phyloP scores from a whole-genome alignment of 768 basidiomycete species.

The Phaeotremella fagi region DNA sequence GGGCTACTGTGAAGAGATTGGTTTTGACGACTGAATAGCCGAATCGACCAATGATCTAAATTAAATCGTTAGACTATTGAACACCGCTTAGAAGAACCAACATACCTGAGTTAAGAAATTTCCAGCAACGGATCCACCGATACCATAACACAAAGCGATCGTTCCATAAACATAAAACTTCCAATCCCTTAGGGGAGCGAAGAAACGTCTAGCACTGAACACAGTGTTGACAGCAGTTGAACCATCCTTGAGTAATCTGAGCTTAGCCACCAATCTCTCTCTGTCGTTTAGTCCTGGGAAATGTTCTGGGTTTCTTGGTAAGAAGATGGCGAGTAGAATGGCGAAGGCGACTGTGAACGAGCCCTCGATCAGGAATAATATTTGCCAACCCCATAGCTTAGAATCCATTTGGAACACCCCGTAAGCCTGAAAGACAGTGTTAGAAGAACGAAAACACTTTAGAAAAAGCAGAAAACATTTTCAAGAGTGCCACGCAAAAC shows the following conservation, averaged over 20 bases:
- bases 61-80: too few species aligned
- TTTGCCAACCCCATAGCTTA: constrained; percentile 55
- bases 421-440: too few species aligned
- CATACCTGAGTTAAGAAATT: constrained; percentile 59
- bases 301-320: constrained; percentile 9
- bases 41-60: constrained; percentile 53
- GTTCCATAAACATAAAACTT: constrained; percentile 20
- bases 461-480: too few species aligned
- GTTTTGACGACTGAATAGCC: constrained; percentile 56
- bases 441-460: too few species aligned
- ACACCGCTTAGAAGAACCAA: too few species aligned
- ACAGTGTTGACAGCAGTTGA: constrained; percentile 52
- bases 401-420: constrained; percentile 55
- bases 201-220: constrained; percentile 15
- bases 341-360: constrained; percentile 47
- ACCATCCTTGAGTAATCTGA: constrained; percentile 54
- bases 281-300: constrained; percentile 16
- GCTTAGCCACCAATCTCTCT: constrained; percentile 20
- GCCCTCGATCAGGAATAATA: constrained; percentile 57
- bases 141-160: constrained; percentile 21
- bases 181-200: constrained; percentile 22
- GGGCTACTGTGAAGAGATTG: constrained; percentile 57
- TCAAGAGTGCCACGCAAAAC: too few species aligned
- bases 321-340: constrained; percentile 51
- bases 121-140: constrained; percentile 53